Base-by-base conservation (phyloP, 2,329 filamentous ascomycete species). In the Sporothrix inflata region DNA sequence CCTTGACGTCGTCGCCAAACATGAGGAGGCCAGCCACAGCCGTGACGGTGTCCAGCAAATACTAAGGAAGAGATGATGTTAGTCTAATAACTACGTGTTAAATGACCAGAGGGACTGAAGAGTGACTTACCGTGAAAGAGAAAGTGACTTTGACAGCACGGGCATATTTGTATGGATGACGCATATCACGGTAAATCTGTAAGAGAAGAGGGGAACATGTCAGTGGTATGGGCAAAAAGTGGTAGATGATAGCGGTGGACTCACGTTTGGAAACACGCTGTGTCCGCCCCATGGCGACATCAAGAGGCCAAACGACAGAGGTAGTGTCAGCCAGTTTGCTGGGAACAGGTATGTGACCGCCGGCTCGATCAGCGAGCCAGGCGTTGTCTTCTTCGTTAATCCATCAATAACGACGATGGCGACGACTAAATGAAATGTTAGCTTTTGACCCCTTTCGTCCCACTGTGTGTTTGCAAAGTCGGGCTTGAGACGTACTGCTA, bases 1-100 rank as follows among this genome's bases (percentile, higher is more conserved):
- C 94, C 72, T 87, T 88, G 70, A 97, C 93, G n/a, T 84, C 87
- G 76, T 97, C 92, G 74, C 95, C 95, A 80, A 98, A 99, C 95
- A 99, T 98, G 75, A 98, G 86, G 72, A 96, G 88, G 51, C 96
- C 95, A 12, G 92, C 88, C 60, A 96, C 87, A 34, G 94, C 94
- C 79, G 97, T 94, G 61, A 90, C 87, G 34, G 91, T 86, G 80
- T 98, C 95, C 14, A 98, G 87, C 24, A 93, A 79, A 79, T 93
- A 95, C 89, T 92, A 71, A 9, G 1, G 4, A 49, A 19, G 19
- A 11, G 66, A 42, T n/a, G 21, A 47, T 53, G 27, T 68, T 68
- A 38, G 42, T 6, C 7, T 34, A 16, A 21, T 11, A 19, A 16
- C 1, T 42, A 2, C n/a, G 4, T 55, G 14, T 9, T 6, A 42